Percentiles rank a stretch among this genome's conserved stretches.
phyloP scores from a whole-genome alignment of 2,329 filamentous ascomycete genomes.

The Microcyclospora pomicola region DNA sequence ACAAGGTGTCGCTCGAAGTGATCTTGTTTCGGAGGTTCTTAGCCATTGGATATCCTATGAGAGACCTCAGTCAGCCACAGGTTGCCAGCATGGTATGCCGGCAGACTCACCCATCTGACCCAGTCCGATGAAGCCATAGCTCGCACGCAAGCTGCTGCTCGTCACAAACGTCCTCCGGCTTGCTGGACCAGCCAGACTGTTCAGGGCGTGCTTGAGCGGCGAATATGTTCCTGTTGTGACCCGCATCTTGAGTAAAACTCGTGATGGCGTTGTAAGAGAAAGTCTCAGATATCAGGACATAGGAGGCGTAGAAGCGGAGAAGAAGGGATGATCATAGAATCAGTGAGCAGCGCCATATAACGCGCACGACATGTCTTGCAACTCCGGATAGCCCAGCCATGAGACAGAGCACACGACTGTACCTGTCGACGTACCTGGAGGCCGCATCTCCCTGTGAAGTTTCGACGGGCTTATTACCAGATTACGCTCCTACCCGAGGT shows the following conservation, averaged over 20 bases:
- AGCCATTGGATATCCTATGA: slow-evolving; percentile 56
- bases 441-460: no score
- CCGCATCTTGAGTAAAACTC: slow-evolving; percentile 1
- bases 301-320: no score
- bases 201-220: slow-evolving; percentile 8
- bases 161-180: slow-evolving; percentile 31
- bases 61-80: slow-evolving; percentile 6
- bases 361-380: no score
- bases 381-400: no score
- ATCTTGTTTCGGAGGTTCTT: slow-evolving; percentile 55
- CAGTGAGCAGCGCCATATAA: no score
- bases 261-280: background rate
- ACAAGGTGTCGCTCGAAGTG: slow-evolving; percentile 45
- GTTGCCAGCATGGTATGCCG: slow-evolving; percentile 6
- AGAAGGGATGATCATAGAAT: no score
- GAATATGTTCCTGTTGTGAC: slow-evolving; percentile 1
- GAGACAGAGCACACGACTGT: no score
- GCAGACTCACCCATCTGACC: slow-evolving; percentile 34
- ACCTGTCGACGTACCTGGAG: no score
- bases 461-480: no score
- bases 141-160: slow-evolving; percentile 27
- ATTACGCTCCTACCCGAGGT: no score
- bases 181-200: slow-evolving; percentile 10
- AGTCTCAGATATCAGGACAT: no score
- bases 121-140: slow-evolving; percentile 38